These are phyloP conservation scores for Erigeron canadensis DNA, from an alignment of 129 eudicot genomes.

Conservation along the genomic window DNA sequence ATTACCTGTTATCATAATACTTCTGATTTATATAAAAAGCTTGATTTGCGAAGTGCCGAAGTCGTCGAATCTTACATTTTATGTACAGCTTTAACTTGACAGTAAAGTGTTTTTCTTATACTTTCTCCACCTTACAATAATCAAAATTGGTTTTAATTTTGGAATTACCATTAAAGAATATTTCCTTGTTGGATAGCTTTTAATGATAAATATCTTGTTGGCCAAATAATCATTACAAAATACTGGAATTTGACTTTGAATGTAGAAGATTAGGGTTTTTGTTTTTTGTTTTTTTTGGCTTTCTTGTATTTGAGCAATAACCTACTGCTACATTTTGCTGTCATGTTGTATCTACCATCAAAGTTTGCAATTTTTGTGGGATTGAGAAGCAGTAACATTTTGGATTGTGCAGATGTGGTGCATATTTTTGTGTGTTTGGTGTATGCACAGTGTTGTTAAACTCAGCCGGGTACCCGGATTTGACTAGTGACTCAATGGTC, in stretches of 20 bases:
- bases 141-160: background rate
- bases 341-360: background rate
- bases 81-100: constrained; percentile 3
- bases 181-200: background rate
- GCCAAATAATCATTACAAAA: background rate
- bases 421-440: background rate
- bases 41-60: constrained; percentile 4
- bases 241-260: background rate
- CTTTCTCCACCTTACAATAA: background rate
- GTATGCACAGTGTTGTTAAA: too few species aligned
- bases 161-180: background rate
- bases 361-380: background rate
- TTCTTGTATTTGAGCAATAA: background rate
- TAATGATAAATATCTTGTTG: background rate
- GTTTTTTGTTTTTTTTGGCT: too few species aligned
- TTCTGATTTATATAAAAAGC: constrained; percentile 17
- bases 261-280: too few species aligned
- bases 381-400: background rate
- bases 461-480: too few species aligned
- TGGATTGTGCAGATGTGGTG: background rate
- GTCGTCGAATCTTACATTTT: background rate
- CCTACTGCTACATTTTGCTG: constrained; percentile 1
- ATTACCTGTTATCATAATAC: constrained; percentile 12
- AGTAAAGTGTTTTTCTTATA: background rate
- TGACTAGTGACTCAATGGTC: too few species aligned